Base-by-base conservation (phyloP, 495 filamentous ascomycete genomes). In the Chlorociboria aeruginascens region DNA sequence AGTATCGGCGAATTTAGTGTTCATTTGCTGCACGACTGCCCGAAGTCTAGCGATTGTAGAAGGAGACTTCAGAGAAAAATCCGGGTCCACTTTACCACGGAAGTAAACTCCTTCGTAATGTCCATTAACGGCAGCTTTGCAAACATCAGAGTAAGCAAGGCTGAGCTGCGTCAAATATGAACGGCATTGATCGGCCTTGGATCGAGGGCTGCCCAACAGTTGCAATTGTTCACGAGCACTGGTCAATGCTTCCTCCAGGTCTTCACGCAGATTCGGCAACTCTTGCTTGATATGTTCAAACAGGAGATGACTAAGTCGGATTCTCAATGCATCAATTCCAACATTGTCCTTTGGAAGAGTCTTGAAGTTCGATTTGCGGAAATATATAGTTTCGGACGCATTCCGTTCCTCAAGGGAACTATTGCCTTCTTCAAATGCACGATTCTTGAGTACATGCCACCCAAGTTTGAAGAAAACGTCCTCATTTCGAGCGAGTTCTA, bases 391-490 rank as follows among this genome's bases (percentile, higher is more conserved):
- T 48, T 77, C 74, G 1, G 56, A 40, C 0, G 39, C 42, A 42
- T 76, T 66, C 0, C 73, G 61, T 29, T 72, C 60, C 1, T 45
- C 49, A 7, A 69, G 58, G 0, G 61, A 61, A 17, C 40, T 61
- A 12, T 64, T 38, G 2, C 68, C 29, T 36, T 74, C 69, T 8
- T 70, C 59, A 45, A 72, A 75, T 6, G 58, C 58, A 2, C 74
- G 67, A 51, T 85, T 86, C 7, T 73, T 73, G 17, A 89, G 58
- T 3, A 81, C 73, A 60, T 86, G 79, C 81, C 80, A 87, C 3
- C 81, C 83, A 3, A 86, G 71, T 17, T 71, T 64, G 40, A 89
- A 75, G 20, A 58, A 60, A 12, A 81, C 63, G 43, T 86, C 73
- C 29, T 74, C 64, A 50, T 88, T 89, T 28, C 63, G 58, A 0